Evolutionary conservation across 2,329 filamentous ascomycete species (phyloP), one percentile per base, ranked within the genome.

Genomic region (Cladophialophora bantiana): DNA sequence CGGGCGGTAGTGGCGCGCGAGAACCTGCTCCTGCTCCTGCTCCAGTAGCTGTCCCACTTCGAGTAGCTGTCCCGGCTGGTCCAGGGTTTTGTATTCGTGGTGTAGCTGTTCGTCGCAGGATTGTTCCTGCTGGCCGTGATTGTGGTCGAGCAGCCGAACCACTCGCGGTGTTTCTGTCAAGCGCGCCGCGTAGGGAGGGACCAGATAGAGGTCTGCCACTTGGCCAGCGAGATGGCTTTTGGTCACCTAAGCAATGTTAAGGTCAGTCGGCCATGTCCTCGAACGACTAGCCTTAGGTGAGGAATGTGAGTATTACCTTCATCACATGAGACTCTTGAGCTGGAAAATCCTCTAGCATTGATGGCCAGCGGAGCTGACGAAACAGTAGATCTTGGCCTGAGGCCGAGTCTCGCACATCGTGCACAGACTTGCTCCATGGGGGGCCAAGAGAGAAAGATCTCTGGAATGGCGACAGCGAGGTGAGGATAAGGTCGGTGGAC

Each of bases 361-460:
- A 13, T 36, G 1, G 42, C 20, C 6, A 59, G 48, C 2, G 59
- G n/a, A 32, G 59, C 18, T 20, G 60, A 56, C 2, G 52, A 31
- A 40, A 32, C 20, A 45, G 20, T 50, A 45, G 13, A n/a, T 53
- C 20, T 36, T 1, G 64, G 31, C 32, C 32, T 59, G 52, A 68
- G 60, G 40, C 67, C 52, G 32, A 66, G 61, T 58, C 67, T 62
- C 45, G 64, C 64, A 56, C 67, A 68, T 32, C 64, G 54, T 26
- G 64, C 42, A 52, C 64, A 68, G 34, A 68, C 34, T 20, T 62
- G 63, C 32, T 68, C 67, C 67, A 68, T 68, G 4, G 12, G 10
- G 42, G 54, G 7, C 20, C 18, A 32, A 10, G 26, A 58, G 55
- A 35, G 26, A 9, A 7, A 32, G n/a, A 20, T 40, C 42, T 45